Percentiles rank a stretch among this genome's conserved stretches.
These are phyloP conservation scores for Sporothrix mexicana DNA, from an alignment of 2,329 filamentous ascomycete species.

Conservation along the genomic window DNA sequence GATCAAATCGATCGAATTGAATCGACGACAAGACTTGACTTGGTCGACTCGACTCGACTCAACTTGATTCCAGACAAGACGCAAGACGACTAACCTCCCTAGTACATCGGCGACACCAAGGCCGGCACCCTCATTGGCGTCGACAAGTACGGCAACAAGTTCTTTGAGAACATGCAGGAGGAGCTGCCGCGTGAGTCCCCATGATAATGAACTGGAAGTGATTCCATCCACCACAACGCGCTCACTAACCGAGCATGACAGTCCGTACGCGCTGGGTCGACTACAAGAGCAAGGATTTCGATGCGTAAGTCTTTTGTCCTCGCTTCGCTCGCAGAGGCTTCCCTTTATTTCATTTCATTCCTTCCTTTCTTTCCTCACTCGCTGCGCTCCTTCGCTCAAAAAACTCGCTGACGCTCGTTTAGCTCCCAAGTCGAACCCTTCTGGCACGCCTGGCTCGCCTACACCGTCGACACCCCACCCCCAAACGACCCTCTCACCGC, in stretches of 20 bases:
- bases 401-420: slow-evolving; percentile 26
- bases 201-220: too few species aligned
- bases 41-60: background rate
- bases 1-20: too few species aligned
- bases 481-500: slow-evolving; percentile 73
- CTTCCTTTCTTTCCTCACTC: background rate
- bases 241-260: slow-evolving; percentile 47
- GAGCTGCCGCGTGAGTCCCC: slow-evolving; percentile 61
- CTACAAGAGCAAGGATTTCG: slow-evolving; percentile 86
- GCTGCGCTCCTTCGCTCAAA: background rate
- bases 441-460: slow-evolving; percentile 98
- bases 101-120: slow-evolving; percentile 86
- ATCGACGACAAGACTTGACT: slow-evolving; percentile 11
- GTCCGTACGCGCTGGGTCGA: slow-evolving; percentile 98
- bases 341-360: too few species aligned
- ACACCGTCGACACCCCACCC: slow-evolving; percentile 87
- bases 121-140: slow-evolving; percentile 81
- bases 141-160: slow-evolving; percentile 97
- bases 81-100: slow-evolving; percentile 36
- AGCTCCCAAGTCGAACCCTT: slow-evolving; percentile 88
- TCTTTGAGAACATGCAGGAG: slow-evolving; percentile 92
- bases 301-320: slow-evolving; percentile 61
- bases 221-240: too few species aligned
- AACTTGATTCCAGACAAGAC: background rate
- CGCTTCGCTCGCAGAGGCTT: background rate